Percentiles rank a stretch among this genome's conserved stretches.
Conservation (phyloP, 768 basidiomycete species). For the Lactifluus rugatus region DNA sequence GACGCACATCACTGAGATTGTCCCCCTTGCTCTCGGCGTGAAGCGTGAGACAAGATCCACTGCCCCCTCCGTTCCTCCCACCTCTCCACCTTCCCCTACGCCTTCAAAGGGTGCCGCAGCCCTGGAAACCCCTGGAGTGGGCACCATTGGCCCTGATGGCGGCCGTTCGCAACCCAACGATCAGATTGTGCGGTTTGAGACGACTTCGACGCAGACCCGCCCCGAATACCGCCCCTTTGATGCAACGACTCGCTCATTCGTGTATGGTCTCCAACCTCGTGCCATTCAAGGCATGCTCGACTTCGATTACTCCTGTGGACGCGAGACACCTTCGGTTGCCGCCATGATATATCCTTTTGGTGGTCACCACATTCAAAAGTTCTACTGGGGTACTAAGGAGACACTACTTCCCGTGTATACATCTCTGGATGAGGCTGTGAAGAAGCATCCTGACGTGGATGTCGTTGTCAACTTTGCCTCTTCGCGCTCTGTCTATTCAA, state of each 20-base stretch:
- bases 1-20: conserved; percentile 97
- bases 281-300: conserved; percentile 98
- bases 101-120: conserved; percentile 29
- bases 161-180: conserved; percentile 78
- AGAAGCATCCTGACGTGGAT: conserved; percentile 94
- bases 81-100: conserved; percentile 40
- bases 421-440: conserved; percentile 76
- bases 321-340: conserved; percentile 82
- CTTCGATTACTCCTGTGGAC: conserved; percentile 98
- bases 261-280: conserved; percentile 97
- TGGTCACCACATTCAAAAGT: conserved; percentile 99
- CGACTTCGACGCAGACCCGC: conserved; percentile 35
- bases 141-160: conserved; percentile 67
- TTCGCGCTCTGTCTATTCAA: conserved; percentile 87
- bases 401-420: conserved; percentile 98
- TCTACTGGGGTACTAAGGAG: conserved; percentile 99
- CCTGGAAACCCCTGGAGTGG: conserved; percentile 38
- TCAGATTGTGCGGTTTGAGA: conserved; percentile 84
- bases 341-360: conserved; percentile 99
- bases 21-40: conserved; percentile 93
- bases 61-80: conserved; percentile 33
- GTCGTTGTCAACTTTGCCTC: conserved; percentile 98
- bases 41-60: conserved; percentile 40
- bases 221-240: conserved; percentile 91
- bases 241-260: conserved; percentile 87